phyloP scores from a whole-genome alignment of 192 early-diverging fungal genomes.

The Rhizoclosmatium sp. region DNA sequence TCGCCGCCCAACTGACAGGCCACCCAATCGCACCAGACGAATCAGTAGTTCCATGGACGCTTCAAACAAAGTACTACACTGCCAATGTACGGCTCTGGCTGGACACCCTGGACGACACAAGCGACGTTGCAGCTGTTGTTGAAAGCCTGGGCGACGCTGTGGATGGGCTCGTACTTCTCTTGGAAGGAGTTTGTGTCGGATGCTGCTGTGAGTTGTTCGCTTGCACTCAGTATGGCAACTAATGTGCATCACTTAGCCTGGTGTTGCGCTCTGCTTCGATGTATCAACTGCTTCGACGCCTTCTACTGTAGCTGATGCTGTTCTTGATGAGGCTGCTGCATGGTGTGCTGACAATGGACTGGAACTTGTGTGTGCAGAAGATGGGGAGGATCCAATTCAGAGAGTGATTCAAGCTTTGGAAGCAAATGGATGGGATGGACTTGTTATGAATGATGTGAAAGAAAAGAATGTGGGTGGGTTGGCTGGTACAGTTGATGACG shows the following conservation, averaged over 20 bases:
- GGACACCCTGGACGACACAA: neutral
- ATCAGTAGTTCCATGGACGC: neutral
- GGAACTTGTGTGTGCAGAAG: neutral
- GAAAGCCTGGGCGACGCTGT: neutral
- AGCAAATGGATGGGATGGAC: slow-evolving; percentile 31
- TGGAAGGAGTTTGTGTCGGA: neutral
- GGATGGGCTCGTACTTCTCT: slow-evolving; percentile 16
- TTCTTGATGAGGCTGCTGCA: neutral
- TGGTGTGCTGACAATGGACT: neutral
- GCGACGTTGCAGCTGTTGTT: neutral
- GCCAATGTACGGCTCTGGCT: slow-evolving; percentile 13
- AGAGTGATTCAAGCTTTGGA: slow-evolving; percentile 22
- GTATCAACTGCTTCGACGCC: neutral
- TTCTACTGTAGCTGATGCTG: neutral
- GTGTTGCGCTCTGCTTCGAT: slow-evolving; percentile 8
- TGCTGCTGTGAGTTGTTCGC: neutral
- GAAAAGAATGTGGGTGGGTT: neutral
- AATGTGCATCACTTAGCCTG: neutral
- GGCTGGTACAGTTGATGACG: neutral
- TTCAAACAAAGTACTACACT: slow-evolving; percentile 30
- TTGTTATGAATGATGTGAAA: neutral
- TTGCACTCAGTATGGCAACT: neutral
- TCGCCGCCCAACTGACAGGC: slow-evolving; percentile 2
- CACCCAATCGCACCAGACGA: neutral
- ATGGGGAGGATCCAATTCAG: neutral